Base-by-base conservation (phyloP, 768 basidiomycete genomes). In the Hebeloma cylindrosporum region DNA sequence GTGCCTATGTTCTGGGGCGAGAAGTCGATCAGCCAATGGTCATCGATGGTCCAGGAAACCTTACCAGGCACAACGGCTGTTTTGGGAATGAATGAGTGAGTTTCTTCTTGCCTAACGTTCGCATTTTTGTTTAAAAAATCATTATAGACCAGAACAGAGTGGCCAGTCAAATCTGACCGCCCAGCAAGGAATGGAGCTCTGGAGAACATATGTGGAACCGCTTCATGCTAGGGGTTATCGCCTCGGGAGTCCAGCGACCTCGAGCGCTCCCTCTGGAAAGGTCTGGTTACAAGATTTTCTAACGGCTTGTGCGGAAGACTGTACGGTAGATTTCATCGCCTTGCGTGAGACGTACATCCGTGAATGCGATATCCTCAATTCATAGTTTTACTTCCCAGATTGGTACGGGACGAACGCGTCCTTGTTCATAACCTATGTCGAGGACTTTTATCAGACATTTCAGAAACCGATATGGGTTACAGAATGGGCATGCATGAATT, bases 401-500 rank as follows among this genome's bases (percentile, higher is more conserved):
- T 77, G 72, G 69, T 82, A 82, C 58, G 78, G 74, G 43, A 67
- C 72, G 21, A 73, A 79, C 49, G 72, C 75, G 1, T 69, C 71
- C 2, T 57, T 56, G 7, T 79, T 82, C 50, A 67, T 70, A 31
- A 58, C 65, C 11, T 75, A 79, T 57, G 51, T 80, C 17, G 58
- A 68, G 37, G 74, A 79, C 56, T 79, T 73, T 52, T 68, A 79
- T 53, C 43, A 67, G 7, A 74, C 75, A 4, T 82, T 80, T 60
- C 64, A 78, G 40, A 62, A 62, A 26, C 72, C 78, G 3, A 59
- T 82, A 11, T 82, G 79, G 80, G 72, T 82, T 0, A 82, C 80
- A 1, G 81, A 82, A 53, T 80, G 77, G 76, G 74, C 75, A 0
- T 78, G 77, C 51, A 76, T 78, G 60, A 76, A 78, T 47, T 77